phyloP scores from a whole-genome alignment of 23 red algal genomes.

The Gracilariopsis chorda region DNA sequence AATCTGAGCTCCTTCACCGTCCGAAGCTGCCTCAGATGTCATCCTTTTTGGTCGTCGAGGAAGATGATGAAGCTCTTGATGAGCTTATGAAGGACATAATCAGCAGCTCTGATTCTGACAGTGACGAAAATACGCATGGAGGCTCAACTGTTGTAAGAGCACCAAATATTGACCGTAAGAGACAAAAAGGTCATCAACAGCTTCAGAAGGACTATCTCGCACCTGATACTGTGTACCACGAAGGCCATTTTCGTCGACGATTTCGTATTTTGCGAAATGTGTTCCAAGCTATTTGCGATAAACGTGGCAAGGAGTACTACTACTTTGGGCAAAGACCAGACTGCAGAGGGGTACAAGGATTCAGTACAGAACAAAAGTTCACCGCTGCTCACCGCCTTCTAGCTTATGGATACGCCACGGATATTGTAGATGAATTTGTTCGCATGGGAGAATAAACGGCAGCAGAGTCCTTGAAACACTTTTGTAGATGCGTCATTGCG shows the following conservation, averaged over 20 bases:
- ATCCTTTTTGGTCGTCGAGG: too few relatives aligned
- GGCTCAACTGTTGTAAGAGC: background rate
- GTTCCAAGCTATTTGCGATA: background rate
- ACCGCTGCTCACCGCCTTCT: background rate
- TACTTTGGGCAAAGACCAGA: slow-evolving; percentile 2
- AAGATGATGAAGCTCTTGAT: too few relatives aligned
- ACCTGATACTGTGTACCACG: background rate
- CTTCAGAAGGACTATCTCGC: background rate
- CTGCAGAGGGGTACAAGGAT: background rate
- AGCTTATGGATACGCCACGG: slow-evolving; percentile 12
- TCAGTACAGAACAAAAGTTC: background rate
- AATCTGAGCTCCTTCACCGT: too few relatives aligned
- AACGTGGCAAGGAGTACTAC: background rate
- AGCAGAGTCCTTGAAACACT: background rate
- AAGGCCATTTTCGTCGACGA: background rate
- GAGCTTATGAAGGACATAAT: too few relatives aligned
- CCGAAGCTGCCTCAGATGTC: too few relatives aligned
- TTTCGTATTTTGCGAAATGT: background rate
- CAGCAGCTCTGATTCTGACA: too few relatives aligned
- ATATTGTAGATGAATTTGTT: slow-evolving; percentile 6
- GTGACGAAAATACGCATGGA: background rate
- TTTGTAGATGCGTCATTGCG: background rate
- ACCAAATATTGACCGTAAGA: slow-evolving; percentile 13
- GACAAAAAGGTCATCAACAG: background rate
- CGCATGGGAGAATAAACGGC: background rate